Base-by-base conservation (phyloP, 352 stramenopile genomes). In the Globisporangium alternatum region DNA sequence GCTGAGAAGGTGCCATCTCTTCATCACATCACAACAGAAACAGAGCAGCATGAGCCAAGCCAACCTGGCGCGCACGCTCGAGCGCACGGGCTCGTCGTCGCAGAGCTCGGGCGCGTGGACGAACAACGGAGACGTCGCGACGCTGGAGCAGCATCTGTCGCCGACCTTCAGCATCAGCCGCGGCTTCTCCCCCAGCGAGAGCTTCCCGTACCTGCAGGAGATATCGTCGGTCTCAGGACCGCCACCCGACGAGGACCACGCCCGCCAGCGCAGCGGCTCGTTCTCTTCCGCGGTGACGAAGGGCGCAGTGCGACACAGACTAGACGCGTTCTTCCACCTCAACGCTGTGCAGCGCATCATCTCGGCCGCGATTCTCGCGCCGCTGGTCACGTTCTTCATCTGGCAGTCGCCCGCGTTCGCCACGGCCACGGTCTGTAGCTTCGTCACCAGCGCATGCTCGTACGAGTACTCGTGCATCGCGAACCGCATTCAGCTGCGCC, bases 401-500 rank as follows among this genome's bases (percentile, higher is more conserved):
- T 89, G 82, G 82, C 56, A 79, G n/a, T 91, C 82, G 31, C 82
- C 82, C 0, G 80, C 77, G 15, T 81, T 89, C 61, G 80, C 80
- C 1, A 91, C 82, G 19, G 76, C 80, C 5, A 88, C 78, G 0
- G 78, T 91, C 21, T 91, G 82, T 72, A 81, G 75, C 57, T 85
- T 87, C 41, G 68, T 91, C 48, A 81, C 71, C 52, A 88, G 74
- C 47, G 72, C 80, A 0, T 89, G 78, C 65, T 83, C 70, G 45
- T 93, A 89, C 70, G 84, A 93, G 68, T 93, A 87, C 66, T 70
- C 85, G 59, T 93, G 82, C 68, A 72, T 93, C 37, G 71, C 82
- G 1, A 77, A 88, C 58, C 70, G 85, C 52, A 91, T 93, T 54
- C 78, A 86, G 15, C 62, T 76, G 52, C 69, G 79, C 3, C 37